Base-by-base conservation (phyloP, 148 eudicot species). In the Cornus suecica region DNA sequence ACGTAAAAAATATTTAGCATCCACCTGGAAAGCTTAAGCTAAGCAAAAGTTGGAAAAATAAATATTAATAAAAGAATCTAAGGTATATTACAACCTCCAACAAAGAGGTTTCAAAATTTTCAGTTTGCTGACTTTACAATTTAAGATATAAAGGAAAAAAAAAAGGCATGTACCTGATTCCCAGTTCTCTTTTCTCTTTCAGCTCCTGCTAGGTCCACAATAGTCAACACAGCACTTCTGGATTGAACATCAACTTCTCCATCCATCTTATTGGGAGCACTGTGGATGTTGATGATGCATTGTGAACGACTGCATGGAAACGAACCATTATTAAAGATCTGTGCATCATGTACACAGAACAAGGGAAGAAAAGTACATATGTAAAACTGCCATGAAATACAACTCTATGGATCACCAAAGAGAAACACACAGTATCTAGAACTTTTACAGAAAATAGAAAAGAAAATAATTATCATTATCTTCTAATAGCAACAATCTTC, bases 191-290 rank as follows among this genome's bases (percentile, higher is more conserved):
- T 92, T 70, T 92, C 97, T 79, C 97, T 92, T 83, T 95, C 99
- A 34, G 99, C 94, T 76, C 99, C 99, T 68, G 97, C 99, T 70
- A 95, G 93, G 77, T 95, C 97, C 86, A 95, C 97, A 76, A 95
- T 88, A 65, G 97, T 95, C 88, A 95, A 83, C 42, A 84, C 74
- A 76, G 84, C 77, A 74, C 82, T 81, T 61, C 60, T 76, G 15
- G 31, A 41, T 60, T 52, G 75, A 69, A 52, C 34, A 69, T 82
- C 84, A 74, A 32, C 78, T 78, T 84, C 82, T 76, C 78, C 84
- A 34, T 72, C 74, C 74, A 71, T 71, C 77, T 81, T 81, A 65
- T 83, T 78, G 68, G 76, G 34, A 74, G 71, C 76, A 79, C 79
- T 73, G 23, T 89, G 89, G 42, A 95, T 89, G 84, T 85, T 90